Evolutionary conservation across 176 grass and related monocot genomes (phyloP), one percentile per base, ranked within the genome.

Genomic region (Neostapfia colusana): DNA sequence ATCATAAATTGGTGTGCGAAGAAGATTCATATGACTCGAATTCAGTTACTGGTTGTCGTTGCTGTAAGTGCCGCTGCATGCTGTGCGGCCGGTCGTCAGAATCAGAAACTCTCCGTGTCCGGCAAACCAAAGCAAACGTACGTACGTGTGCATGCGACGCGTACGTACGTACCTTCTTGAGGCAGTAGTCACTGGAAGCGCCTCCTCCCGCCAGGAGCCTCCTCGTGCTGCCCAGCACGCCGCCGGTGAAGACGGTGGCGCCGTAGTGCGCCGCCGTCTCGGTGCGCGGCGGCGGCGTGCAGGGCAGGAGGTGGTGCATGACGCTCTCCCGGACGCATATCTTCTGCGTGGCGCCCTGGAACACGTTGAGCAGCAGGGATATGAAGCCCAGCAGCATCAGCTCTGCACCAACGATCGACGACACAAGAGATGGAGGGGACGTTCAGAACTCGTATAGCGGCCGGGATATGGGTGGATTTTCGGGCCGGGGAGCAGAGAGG

Each of bases 331-430:
- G 10, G 18, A 92, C 73, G 84, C 93, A 96, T 55, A 85, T 81
- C 72, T 64, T 86, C 77, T 87, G 81, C 41, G 75, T 88, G 16
- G 81, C 3, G 0, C 81, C 81, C 44, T 96, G 93, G 63, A 92
- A 70, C 17, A 92, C 86, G 60, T 16, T 89, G 81, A 96, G 81
- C 87, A 96, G 25, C 58, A 96, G 87, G 7, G 93, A 91, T 20
- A 96, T 92, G 89, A 96, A 96, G 26, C 93, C 93, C 77, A 96
- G 70, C 84, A 92, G 74, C 93, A 96, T 96, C 79, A 92, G 69
- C 84, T 96, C 93, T 93, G 71, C 69, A 44, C 13, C 61, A 40
- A 23, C 50, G 13, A 58, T 38, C 13, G 20, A 17, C 1, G 14
- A 15, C 3, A 3, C 14, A 48, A 48, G 31, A 31, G 31, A 31